A percentile compares a stretch with the other conserved stretches of the same genome.
Evolutionary conservation across 352 stramenopile genomes (phyloP).

Genomic region (Achlya hypogyna): DNA sequence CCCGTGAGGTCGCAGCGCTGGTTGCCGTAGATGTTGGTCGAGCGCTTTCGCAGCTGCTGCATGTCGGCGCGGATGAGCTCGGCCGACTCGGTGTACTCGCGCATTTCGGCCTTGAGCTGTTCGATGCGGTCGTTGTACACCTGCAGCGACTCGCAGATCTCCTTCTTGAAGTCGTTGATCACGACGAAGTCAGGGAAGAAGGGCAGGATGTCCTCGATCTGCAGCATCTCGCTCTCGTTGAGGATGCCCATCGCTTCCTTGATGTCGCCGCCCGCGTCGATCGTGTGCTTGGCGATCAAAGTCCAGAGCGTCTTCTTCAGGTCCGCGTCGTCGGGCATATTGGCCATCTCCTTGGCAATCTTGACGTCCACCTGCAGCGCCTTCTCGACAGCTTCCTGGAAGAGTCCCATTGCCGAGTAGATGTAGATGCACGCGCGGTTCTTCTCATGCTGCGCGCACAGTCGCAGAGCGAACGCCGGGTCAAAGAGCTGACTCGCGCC

Average conservation of each 20-base stretch:
- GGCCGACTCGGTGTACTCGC: conserved; percentile 86
- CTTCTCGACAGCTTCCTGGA: conserved; percentile 88
- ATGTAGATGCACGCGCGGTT: conserved; percentile 91
- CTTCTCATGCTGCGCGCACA: conserved; percentile 89
- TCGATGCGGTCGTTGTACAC: conserved; percentile 88
- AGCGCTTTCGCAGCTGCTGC: conserved; percentile 79
- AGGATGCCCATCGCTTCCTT: conserved; percentile 80
- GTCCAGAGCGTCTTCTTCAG: conserved; percentile 90
- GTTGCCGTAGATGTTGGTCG: conserved; percentile 77
- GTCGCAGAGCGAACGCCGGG: conserved; percentile 84
- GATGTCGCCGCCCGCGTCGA: conserved; percentile 79
- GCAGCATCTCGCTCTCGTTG: conserved; percentile 77
- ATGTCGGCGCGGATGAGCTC: conserved; percentile 86
- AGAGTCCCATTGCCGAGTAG: conserved; percentile 89
- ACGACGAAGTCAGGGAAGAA: conserved; percentile 94
- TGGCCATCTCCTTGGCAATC: conserved; percentile 90
- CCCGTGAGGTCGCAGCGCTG: conserved; percentile 85
- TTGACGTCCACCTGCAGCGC: conserved; percentile 86
- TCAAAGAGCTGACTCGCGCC: conserved; percentile 84
- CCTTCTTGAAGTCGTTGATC: conserved; percentile 93
- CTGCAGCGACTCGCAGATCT: conserved; percentile 89
- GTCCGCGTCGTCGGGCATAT: conserved; percentile 83
- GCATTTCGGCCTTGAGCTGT: conserved; percentile 89
- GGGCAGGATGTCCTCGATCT: conserved; percentile 91
- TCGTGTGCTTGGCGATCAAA: conserved; percentile 88